Evolutionary conservation across 1,284 basidiomycete species (phyloP).

Genomic region (Moniliella sp.): DNA sequence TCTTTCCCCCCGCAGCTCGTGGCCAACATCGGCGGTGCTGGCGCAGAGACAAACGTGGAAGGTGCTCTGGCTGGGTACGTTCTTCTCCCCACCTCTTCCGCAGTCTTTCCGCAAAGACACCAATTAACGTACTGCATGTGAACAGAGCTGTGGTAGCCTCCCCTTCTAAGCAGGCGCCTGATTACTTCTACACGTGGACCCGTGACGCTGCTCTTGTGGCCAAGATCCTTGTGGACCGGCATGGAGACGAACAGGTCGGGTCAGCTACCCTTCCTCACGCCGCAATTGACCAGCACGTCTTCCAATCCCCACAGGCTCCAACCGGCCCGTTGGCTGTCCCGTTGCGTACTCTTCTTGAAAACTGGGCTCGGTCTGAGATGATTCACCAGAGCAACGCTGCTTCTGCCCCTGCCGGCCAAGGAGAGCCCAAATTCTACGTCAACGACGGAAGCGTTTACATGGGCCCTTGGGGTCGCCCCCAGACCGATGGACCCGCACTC

Average conservation of each 20-base stretch:
- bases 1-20: no score
- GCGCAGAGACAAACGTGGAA: constrained; percentile 7
- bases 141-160: not conserved
- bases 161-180: constrained; percentile 4
- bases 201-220: constrained; percentile 13
- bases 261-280: no score
- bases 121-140: not conserved
- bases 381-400: constrained; percentile 12
- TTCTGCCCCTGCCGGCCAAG: constrained; percentile 17
- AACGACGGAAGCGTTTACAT: constrained; percentile 37
- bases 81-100: constrained; percentile 16
- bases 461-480: constrained; percentile 46
- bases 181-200: constrained; percentile 18
- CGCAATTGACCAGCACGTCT: no score
- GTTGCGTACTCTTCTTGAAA: constrained; percentile 7
- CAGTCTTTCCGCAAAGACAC: not conserved
- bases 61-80: constrained; percentile 8
- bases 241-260: constrained; percentile 2
- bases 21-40: constrained; percentile 14
- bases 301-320: no score
- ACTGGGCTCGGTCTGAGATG: constrained; percentile 9
- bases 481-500: constrained; percentile 52
- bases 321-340: constrained; percentile 6
- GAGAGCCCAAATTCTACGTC: constrained; percentile 47
- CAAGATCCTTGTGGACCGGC: constrained; percentile 8